A percentile compares a stretch with the other conserved stretches of the same genome.
Conservation (phyloP, 2,329 filamentous ascomycete genomes). For the Colletotrichum phormii region DNA sequence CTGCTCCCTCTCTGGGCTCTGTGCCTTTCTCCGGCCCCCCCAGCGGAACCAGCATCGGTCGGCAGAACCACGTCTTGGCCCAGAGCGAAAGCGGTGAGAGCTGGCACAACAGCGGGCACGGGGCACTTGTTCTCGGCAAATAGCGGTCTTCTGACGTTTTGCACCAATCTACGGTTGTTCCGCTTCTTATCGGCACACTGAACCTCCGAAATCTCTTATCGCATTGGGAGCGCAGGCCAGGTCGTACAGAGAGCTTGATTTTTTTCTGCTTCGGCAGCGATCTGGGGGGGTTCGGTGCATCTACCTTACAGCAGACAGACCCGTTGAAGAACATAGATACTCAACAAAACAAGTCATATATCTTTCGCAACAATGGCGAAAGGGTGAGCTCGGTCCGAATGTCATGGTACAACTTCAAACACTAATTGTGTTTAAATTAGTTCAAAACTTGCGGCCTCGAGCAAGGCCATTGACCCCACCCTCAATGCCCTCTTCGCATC, state of each 20-base stretch:
- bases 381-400: conserved; percentile 23
- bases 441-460: conserved; percentile 53
- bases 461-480: conserved; percentile 73
- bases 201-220: conserved; percentile 27
- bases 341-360: not conserved
- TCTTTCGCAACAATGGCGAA: conserved; percentile 37
- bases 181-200: conserved; percentile 30
- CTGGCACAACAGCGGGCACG: conserved; percentile 34
- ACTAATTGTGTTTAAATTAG: not conserved
- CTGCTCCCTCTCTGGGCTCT: conserved; percentile 25
- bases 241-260: conserved; percentile 23
- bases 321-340: conserved; percentile 17
- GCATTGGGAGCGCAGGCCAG: conserved; percentile 4
- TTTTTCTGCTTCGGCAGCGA: conserved; percentile 15
- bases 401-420: too few species aligned
- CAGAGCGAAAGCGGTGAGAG: conserved; percentile 37
- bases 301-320: conserved; percentile 16
- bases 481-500: conserved; percentile 77
- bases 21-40: conserved; percentile 30
- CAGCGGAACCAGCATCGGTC: conserved; percentile 37
- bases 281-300: conserved; percentile 24
- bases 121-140: conserved; percentile 35
- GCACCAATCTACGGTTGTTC: conserved; percentile 33
- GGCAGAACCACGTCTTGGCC: conserved; percentile 38
- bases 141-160: conserved; percentile 32